Base-by-base conservation (phyloP, 179 eudicot genomes). In the Drosera spatulata region DNA sequence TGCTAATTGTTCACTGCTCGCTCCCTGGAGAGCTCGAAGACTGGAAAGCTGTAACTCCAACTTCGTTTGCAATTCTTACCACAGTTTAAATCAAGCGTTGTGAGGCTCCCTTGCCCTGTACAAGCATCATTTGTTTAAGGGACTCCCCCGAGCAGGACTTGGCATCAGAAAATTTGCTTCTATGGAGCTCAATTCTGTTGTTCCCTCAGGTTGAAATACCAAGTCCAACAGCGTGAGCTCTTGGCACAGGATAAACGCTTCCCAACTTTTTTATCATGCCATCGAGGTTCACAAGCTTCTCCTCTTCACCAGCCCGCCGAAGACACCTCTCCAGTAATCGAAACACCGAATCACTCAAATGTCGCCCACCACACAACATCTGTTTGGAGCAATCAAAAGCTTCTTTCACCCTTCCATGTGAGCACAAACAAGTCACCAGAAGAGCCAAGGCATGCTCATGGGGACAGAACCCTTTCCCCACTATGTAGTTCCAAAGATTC, bases 361-460 rank as follows among this genome's bases (percentile, higher is more conserved):
- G 67, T 72, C 95, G 83, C 22, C 96, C 97, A 66, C 91, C 75
- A 47, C 67, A 68, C 59, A 85, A 39, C 84, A 82, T 82, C 59
- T 88, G 95, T 56, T 67, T 73, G 53, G 78, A 82, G 71, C 95
- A 91, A 38, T 70, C 79, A 66, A 81, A 82, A 43, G 91, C 96
- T 70, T 88, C 88, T 58, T 69, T 49, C 38, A 74, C 79, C 65
- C 77, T 82, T 51, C 95, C 96, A n/a, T 74, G 79, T 1, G 95
- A 81, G 63, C 97, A 91, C 52, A 91, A 76, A 4, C 77, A 71
- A 4, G 88, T 85, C 61, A 75, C 91, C 39, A 91, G 56, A 61
- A 91, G 78, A 65, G 86, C 84, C 80, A 91, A 71, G 10, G 91
- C 95, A 71, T 91, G 95, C 57, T 81, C 80, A 50, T 91, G 96